Conservation (phyloP, 805 yeast species). For the Torulaspora franciscae region DNA sequence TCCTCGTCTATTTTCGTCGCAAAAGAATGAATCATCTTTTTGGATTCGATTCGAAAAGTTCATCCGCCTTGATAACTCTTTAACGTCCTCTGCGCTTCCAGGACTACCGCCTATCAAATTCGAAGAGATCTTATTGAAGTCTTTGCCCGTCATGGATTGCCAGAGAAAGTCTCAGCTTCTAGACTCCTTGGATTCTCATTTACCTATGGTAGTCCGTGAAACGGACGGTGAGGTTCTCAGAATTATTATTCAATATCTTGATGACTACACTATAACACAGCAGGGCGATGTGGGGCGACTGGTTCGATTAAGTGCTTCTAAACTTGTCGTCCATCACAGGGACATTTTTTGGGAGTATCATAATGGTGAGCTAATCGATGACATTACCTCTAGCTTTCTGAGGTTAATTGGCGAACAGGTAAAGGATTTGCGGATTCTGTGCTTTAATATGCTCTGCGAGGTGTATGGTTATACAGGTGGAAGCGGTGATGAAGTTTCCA, state of each 20-base stretch:
- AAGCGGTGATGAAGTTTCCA: conserved; percentile 20
- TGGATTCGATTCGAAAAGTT: conserved; percentile 17
- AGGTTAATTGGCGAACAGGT: conserved; percentile 62
- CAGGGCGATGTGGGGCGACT: conserved; percentile 92
- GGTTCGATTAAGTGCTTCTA: conserved; percentile 48
- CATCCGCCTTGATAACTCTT: conserved; percentile 16
- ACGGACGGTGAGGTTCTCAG: conserved; percentile 1
- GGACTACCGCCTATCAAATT: conserved; percentile 10
- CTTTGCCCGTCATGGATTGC: conserved; percentile 11
- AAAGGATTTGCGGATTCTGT: conserved; percentile 45
- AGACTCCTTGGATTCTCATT: conserved; percentile 9
- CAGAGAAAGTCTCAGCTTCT: conserved; percentile 19
- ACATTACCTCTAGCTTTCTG: conserved; percentile 39
- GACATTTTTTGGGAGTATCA: conserved; percentile 6
- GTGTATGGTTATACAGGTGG: conserved; percentile 3
- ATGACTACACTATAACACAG: conserved; percentile 72
- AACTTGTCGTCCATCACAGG: conserved; percentile 11
- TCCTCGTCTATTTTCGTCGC: conserved; percentile 1
- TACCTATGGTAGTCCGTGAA: conserved; percentile 2
- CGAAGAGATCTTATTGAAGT: conserved; percentile 4
- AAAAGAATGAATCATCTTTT: conserved; percentile 1
- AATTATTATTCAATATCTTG: conserved; percentile 40
- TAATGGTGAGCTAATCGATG: conserved; percentile 2
- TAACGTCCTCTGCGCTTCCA: conserved; percentile 21
- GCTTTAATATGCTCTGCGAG: conserved; percentile 18